A percentile compares a stretch with the other conserved stretches of the same genome.
These are phyloP conservation scores for Cyclospora cayetanensis DNA, from an alignment of 169 alveolate species.

Conservation along the genomic window DNA sequence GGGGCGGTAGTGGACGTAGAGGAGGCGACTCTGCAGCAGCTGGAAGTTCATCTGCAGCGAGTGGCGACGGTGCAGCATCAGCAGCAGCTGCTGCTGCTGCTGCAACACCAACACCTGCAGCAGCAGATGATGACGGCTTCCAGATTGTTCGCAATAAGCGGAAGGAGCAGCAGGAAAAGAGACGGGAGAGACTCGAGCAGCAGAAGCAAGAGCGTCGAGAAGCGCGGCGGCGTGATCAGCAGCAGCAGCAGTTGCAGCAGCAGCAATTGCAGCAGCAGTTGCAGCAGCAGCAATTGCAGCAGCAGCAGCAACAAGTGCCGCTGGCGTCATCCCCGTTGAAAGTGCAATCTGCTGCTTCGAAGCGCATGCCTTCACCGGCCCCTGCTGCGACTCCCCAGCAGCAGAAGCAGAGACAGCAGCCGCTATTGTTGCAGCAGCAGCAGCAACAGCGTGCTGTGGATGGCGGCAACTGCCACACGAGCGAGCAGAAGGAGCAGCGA, in stretches of 20 bases:
- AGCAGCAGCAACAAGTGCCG: conserved; percentile 7
- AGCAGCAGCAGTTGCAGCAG: conserved; percentile 36
- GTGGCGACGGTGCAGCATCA: not conserved
- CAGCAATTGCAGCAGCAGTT: conserved; percentile 24
- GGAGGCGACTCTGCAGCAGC: conserved; percentile 18
- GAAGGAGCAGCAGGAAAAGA: conserved; percentile 60
- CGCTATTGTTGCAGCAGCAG: not conserved
- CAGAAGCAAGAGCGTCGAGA: conserved; percentile 32
- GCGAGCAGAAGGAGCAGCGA: not conserved
- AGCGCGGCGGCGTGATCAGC: conserved; percentile 34
- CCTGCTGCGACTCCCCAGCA: not conserved
- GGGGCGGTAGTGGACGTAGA: conserved; percentile 10
- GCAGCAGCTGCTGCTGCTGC: not conserved
- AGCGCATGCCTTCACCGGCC: not conserved
- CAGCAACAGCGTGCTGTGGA: not conserved
- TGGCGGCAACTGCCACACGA: not conserved
- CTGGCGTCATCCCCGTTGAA: not conserved
- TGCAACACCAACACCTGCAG: conserved; percentile 23
- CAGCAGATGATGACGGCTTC: conserved; percentile 60
- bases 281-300: conserved; percentile 10
- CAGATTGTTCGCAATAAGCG: conserved; percentile 52
- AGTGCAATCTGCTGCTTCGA: not conserved
- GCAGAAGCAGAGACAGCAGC: not conserved
- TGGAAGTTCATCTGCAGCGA: no score
- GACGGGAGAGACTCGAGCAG: conserved; percentile 32